Percentiles rank a stretch among this genome's conserved stretches.
phyloP scores from a whole-genome alignment of 441 rosid genomes.

The Populus tomentosa region DNA sequence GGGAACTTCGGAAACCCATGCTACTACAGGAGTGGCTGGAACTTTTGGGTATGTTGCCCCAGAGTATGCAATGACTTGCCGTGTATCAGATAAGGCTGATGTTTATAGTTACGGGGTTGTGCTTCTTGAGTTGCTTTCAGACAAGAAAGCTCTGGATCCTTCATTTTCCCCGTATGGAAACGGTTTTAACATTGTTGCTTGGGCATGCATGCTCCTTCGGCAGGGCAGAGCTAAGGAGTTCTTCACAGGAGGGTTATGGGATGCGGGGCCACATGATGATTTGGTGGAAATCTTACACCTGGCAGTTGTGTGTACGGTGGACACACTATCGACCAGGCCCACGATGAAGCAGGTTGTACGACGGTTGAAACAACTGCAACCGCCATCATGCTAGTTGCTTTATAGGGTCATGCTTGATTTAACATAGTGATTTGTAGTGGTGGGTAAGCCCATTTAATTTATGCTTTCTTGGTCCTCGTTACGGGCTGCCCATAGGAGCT shows the following conservation, averaged over 20 bases:
- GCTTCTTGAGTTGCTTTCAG: too few species aligned
- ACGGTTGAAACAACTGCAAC: constrained; percentile 66
- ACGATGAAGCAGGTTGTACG: constrained; percentile 76
- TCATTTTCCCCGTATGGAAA: constrained; percentile 79
- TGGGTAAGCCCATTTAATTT: constrained; percentile 25
- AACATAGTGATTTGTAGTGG: constrained; percentile 31
- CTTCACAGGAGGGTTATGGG: constrained; percentile 78
- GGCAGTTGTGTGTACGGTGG: constrained; percentile 76
- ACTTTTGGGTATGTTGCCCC: constrained; percentile 33
- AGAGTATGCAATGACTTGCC: too few species aligned
- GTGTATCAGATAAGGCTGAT: too few species aligned
- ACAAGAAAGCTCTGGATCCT: constrained; percentile 73
- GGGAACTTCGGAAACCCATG: constrained; percentile 87
- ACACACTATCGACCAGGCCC: constrained; percentile 71
- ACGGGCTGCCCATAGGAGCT: constrained; percentile 24
- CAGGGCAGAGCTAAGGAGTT: constrained; percentile 79
- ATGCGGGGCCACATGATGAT: constrained; percentile 72
- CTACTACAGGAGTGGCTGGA: constrained; percentile 89
- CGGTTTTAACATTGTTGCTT: constrained; percentile 81
- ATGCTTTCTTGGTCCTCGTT: constrained; percentile 5
- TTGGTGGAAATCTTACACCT: constrained; percentile 70
- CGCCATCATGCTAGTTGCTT: constrained; percentile 40
- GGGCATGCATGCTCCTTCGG: constrained; percentile 74
- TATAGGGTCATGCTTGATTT: constrained; percentile 17
- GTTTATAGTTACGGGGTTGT: too few species aligned